Conservation (phyloP, 2,329 filamentous ascomycete species). For the Scleromitrula shiraiana region DNA sequence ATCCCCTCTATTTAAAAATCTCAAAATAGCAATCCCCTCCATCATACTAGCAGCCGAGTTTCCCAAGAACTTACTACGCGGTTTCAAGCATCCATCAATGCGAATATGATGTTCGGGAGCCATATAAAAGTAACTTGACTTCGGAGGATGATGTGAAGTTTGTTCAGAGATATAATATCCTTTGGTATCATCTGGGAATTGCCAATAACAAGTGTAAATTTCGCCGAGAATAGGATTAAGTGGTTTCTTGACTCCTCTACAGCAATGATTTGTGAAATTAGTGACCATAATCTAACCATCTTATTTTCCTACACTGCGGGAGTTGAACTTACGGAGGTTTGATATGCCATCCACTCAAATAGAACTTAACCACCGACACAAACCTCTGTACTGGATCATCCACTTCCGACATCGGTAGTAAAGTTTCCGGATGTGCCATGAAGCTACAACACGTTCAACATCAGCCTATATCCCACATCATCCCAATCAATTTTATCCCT, state of each 20-base stretch:
- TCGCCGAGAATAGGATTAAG: constrained; percentile 95
- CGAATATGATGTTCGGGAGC: constrained; percentile 87
- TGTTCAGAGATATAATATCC: constrained; percentile 97
- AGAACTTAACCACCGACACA: constrained; percentile 94
- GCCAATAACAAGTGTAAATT: constrained; percentile 92
- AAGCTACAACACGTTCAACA: constrained; percentile 54
- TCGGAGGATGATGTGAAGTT: constrained; percentile 95
- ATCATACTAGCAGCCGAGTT: constrained; percentile 98
- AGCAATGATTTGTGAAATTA: not conserved
- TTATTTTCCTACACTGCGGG: too few species aligned
- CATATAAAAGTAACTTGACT: constrained; percentile 99
- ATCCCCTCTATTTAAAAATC: constrained; percentile 68
- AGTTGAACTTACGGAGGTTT: constrained; percentile 83
- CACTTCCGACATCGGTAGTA: constrained; percentile 78
- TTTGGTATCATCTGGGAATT: constrained; percentile 72
- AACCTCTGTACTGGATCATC: constrained; percentile 88
- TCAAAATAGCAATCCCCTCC: constrained; percentile 89
- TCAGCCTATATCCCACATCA: too few species aligned
- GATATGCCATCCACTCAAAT: constrained; percentile 97
- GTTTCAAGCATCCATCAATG: constrained; percentile 92
- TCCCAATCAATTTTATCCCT: too few species aligned
- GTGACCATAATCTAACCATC: too few species aligned
- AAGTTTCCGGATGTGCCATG: constrained; percentile 97
- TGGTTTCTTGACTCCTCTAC: constrained; percentile 92
- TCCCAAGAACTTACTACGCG: constrained; percentile 87